These are phyloP conservation scores for Brachypodium distachyon DNA, from an alignment of 202 grass and related monocot genomes.

Conservation along the genomic window DNA sequence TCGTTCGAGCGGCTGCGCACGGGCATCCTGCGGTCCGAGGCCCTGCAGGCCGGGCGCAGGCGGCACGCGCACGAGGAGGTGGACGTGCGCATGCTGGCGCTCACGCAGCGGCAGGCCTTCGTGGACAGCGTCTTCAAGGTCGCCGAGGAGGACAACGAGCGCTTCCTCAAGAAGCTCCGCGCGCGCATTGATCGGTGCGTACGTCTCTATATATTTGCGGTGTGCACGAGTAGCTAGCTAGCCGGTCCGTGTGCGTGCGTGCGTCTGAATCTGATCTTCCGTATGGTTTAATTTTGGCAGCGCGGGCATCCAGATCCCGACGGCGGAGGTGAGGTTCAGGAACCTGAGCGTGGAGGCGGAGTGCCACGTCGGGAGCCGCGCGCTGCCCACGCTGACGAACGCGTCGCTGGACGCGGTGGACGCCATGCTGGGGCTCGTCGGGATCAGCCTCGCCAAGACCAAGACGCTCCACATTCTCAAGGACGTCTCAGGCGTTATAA, in stretches of 20 bases:
- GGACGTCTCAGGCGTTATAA: conserved; percentile 38
- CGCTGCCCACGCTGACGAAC: conserved; percentile 63
- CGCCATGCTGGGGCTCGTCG: conserved; percentile 11
- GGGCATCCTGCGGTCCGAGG: conserved; percentile 26
- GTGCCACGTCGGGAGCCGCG: conserved; percentile 47
- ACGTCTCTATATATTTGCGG: too few species aligned
- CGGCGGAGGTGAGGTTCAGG: conserved; percentile 54
- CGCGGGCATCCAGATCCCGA: conserved; percentile 49
- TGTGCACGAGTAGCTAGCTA: too few species aligned
- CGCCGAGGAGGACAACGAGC: conserved; percentile 76
- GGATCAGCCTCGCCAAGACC: conserved; percentile 30
- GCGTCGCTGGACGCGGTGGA: conserved; percentile 36
- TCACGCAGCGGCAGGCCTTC: conserved; percentile 59
- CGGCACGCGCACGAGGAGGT: conserved; percentile 44
- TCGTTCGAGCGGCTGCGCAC: conserved; percentile 57
- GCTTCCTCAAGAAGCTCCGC: conserved; percentile 69
- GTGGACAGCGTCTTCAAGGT: conserved; percentile 56
- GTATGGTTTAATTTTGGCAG: conserved; percentile 7
- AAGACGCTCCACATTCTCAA: conserved; percentile 50
- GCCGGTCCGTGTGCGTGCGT: not conserved
- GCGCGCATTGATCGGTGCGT: conserved; percentile 46
- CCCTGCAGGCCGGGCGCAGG: not conserved
- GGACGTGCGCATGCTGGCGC: conserved; percentile 56
- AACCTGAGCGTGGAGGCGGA: conserved; percentile 44
- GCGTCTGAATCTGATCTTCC: not conserved